Conservation (phyloP, 257 asterid genomes). For the Pogostemon cablin region DNA sequence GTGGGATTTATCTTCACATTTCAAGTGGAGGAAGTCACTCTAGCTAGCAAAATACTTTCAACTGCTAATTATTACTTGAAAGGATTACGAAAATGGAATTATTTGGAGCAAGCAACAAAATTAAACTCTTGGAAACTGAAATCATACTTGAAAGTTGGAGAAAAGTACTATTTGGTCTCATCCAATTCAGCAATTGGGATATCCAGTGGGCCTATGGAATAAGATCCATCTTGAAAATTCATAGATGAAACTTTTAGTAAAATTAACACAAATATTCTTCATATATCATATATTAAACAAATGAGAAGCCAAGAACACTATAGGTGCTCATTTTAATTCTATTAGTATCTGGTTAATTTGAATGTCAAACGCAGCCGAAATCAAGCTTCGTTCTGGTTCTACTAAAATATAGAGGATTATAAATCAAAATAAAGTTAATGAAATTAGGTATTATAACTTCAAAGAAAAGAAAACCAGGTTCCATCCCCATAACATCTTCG, state of each 20-base stretch:
- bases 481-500: conserved; percentile 82
- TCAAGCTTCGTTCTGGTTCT: conserved; percentile 11
- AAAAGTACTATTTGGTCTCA: conserved; percentile 69
- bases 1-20: conserved; percentile 54
- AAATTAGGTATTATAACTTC: conserved; percentile 57
- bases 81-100: conserved; percentile 3
- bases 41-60: conserved; percentile 25
- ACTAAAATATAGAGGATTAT: conserved; percentile 9
- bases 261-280: conserved; percentile 15
- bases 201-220: conserved; percentile 94
- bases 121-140: conserved; percentile 20
- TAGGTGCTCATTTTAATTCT: neutral
- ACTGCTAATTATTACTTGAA: neutral
- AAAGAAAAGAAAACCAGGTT: conserved; percentile 94
- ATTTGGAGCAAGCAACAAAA: conserved; percentile 16
- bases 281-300: conserved; percentile 11
- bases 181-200: conserved; percentile 72
- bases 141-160: conserved; percentile 80
- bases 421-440: conserved; percentile 5
- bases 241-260: conserved; percentile 26
- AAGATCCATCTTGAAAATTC: conserved; percentile 93
- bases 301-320: neutral
- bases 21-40: neutral
- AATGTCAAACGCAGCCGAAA: conserved; percentile 1
- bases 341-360: neutral